Conservation (phyloP, 2,329 filamentous ascomycete genomes). For the Aspergillus neotritici region DNA sequence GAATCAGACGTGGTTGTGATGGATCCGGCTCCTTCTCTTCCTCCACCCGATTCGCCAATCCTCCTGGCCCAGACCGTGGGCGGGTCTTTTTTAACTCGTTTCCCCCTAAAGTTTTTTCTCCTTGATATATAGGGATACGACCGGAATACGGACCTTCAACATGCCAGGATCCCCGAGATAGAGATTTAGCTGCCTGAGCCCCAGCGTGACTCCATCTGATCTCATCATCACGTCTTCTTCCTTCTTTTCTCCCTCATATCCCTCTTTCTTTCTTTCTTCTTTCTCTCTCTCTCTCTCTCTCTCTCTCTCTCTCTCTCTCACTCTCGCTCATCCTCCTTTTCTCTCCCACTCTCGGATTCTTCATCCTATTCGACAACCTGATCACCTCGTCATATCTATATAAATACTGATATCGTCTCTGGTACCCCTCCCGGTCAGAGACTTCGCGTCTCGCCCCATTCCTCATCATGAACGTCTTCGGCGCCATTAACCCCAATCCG, state of each 20-base stretch:
- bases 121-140: background rate
- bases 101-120: background rate
- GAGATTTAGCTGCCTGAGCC: slow-evolving; percentile 5
- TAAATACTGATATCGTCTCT: slow-evolving; percentile 6
- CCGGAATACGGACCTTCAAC: background rate
- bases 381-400: slow-evolving; percentile 27
- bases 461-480: no score
- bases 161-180: slow-evolving; percentile 1
- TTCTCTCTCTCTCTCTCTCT: background rate
- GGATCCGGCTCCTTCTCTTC: slow-evolving; percentile 1
- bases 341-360: slow-evolving; percentile 11
- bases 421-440: no score
- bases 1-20: no score
- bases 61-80: slow-evolving; percentile 1
- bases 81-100: no score
- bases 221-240: slow-evolving; percentile 7
- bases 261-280: slow-evolving; percentile 4
- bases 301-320: slow-evolving; percentile 5
- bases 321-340: background rate
- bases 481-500: no score
- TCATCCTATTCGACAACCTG: slow-evolving; percentile 8
- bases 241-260: slow-evolving; percentile 2
- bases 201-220: background rate
- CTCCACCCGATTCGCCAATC: slow-evolving; percentile 9
- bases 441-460: no score